Conservation (phyloP, 169 alveolate species). For the Plasmodium malariae region DNA sequence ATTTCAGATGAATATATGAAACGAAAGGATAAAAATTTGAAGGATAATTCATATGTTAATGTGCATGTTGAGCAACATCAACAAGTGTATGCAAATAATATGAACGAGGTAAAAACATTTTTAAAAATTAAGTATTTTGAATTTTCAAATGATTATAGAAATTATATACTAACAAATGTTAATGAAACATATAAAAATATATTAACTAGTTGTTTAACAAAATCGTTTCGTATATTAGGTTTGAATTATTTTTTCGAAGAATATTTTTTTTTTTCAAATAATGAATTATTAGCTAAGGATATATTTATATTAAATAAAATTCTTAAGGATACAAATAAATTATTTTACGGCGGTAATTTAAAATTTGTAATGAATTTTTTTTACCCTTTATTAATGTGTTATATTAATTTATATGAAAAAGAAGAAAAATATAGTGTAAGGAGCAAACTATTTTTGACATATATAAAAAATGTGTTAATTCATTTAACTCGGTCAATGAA, state of each 20-base stretch:
- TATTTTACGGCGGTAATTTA: conserved; percentile 65
- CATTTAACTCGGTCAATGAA: conserved; percentile 50
- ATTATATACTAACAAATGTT: conserved; percentile 11
- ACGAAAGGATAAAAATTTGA: no score
- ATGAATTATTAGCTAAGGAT: conserved; percentile 54
- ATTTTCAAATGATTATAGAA: conserved; percentile 52
- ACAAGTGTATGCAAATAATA: background rate
- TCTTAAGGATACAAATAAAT: conserved; percentile 40
- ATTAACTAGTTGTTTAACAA: conserved; percentile 43
- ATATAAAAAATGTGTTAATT: conserved; percentile 58
- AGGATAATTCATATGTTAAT: no score
- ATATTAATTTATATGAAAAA: conserved; percentile 61
- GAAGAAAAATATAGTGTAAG: conserved; percentile 55
- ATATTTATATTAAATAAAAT: conserved; percentile 50
- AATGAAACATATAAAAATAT: conserved; percentile 15
- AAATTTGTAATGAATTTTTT: conserved; percentile 71
- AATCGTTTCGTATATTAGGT: conserved; percentile 44
- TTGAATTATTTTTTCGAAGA: conserved; percentile 53
- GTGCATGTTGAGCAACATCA: background rate
- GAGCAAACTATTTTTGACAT: conserved; percentile 16
- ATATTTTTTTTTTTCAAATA: conserved; percentile 48
- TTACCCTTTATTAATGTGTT: conserved; percentile 72
- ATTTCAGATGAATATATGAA: conserved; percentile 62
- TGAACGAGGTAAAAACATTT: conserved; percentile 5
- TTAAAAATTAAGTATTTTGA: conserved; percentile 34